These are phyloP conservation scores for Kwoniella europaea DNA, from an alignment of 768 basidiomycete species.

Conservation along the genomic window DNA sequence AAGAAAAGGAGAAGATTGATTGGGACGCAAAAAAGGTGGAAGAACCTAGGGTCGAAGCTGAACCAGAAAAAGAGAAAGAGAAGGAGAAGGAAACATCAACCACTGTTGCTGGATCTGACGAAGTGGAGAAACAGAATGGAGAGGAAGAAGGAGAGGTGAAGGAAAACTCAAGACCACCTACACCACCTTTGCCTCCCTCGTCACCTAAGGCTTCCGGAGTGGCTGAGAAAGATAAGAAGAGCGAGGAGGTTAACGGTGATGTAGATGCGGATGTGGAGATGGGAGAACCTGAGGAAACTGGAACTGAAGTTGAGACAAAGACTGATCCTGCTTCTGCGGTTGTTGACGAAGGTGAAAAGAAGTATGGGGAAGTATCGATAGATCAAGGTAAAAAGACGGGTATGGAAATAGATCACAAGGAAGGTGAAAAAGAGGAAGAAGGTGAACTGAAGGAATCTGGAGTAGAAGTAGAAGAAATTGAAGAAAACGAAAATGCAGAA, in stretches of 20 bases:
- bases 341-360: constrained; percentile 3
- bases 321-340: neutral
- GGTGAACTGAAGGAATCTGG: neutral
- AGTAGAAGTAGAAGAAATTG: neutral
- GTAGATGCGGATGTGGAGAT: constrained; percentile 29
- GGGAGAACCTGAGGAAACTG: constrained; percentile 17
- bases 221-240: constrained; percentile 4
- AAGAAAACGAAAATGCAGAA: neutral
- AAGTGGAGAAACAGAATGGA: neutral
- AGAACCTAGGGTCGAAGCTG: constrained; percentile 1
- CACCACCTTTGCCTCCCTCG: constrained; percentile 13
- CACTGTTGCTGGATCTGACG: neutral
- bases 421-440: constrained; percentile 11
- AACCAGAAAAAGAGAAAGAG: neutral
- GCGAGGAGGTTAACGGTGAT: neutral
- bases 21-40: constrained; percentile 6
- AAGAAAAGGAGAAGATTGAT: neutral
- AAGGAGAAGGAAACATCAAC: neutral
- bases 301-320: constrained; percentile 3
- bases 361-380: neutral
- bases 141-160: neutral
- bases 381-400: constrained; percentile 6
- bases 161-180: constrained; percentile 21
- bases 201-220: neutral
- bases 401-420: neutral